phyloP scores from a whole-genome alignment of 805 yeast genomes.

The Maudiozyma barnettii region DNA sequence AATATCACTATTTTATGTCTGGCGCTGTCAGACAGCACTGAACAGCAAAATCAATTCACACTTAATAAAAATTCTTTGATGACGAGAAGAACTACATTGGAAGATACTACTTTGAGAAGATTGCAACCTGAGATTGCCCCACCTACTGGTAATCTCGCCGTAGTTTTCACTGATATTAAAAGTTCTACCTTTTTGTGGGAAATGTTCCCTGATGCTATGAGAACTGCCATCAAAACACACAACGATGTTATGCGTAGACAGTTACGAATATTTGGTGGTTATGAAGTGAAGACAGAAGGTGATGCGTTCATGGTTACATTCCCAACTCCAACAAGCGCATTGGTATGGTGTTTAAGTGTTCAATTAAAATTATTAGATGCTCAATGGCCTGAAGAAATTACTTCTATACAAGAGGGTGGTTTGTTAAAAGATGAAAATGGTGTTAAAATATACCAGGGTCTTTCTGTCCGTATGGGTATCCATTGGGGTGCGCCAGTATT shows the following conservation, averaged over 20 bases:
- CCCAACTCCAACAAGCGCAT: slow-evolving; percentile 82
- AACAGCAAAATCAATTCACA: slow-evolving; percentile 24
- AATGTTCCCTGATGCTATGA: slow-evolving; percentile 83
- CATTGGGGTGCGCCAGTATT: slow-evolving; percentile 98
- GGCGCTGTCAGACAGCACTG: slow-evolving; percentile 45
- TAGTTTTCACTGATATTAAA: slow-evolving; percentile 95
- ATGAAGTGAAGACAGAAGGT: slow-evolving; percentile 98
- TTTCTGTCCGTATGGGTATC: slow-evolving; percentile 94
- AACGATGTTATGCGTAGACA: slow-evolving; percentile 92
- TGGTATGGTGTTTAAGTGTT: slow-evolving; percentile 90
- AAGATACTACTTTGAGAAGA: slow-evolving; percentile 72
- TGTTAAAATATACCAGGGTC: slow-evolving; percentile 65
- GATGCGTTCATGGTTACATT: slow-evolving; percentile 98
- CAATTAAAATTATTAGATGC: slow-evolving; percentile 75
- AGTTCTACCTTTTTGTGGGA: slow-evolving; percentile 94
- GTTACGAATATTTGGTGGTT: slow-evolving; percentile 86
- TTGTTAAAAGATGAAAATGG: slow-evolving; percentile 57
- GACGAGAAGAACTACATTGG: slow-evolving; percentile 47
- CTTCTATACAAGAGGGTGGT: slow-evolving; percentile 75
- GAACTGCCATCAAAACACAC: slow-evolving; percentile 92
- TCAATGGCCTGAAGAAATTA: slow-evolving; percentile 93
- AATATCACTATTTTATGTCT: slow-evolving; percentile 75
- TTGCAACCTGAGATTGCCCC: slow-evolving; percentile 87
- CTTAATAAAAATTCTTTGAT: slow-evolving; percentile 33
- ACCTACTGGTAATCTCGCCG: slow-evolving; percentile 87